Evolutionary conservation across 1,284 basidiomycete genomes (phyloP).

Genomic region (Naganishia sp.): DNA sequence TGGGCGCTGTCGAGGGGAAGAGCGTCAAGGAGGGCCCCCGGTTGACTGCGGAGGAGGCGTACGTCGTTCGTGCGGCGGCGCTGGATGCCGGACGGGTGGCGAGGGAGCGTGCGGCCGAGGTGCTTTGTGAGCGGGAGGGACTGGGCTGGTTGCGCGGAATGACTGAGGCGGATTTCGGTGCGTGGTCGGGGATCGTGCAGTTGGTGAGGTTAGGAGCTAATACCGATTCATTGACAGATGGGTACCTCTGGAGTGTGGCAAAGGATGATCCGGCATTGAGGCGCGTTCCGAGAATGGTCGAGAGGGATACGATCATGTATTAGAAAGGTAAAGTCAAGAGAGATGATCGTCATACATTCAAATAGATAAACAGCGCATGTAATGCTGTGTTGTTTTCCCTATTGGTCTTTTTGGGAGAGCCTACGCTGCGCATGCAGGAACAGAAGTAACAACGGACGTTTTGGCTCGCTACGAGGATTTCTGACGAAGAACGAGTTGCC

Average conservation of each 20-base stretch:
- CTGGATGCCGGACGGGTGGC: conserved; percentile 73
- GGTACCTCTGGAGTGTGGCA: conserved; percentile 30
- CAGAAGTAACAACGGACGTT: too few relatives aligned
- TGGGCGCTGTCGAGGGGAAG: conserved; percentile 36
- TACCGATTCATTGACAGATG: conserved; percentile 10
- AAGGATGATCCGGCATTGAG: conserved; percentile 30
- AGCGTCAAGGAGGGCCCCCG: conserved; percentile 60
- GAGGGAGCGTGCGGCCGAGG: conserved; percentile 56
- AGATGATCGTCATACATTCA: too few relatives aligned
- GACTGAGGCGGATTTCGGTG: conserved; percentile 31
- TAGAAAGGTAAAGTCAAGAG: not conserved
- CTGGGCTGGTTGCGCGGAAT: conserved; percentile 59
- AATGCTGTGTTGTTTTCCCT: too few relatives aligned
- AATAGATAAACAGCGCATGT: too few relatives aligned
- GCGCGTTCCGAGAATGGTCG: conserved; percentile 30
- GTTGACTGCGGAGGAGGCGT: conserved; percentile 65
- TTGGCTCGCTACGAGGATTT: too few relatives aligned
- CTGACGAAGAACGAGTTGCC: too few relatives aligned
- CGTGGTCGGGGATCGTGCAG: not conserved
- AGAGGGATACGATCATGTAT: conserved; percentile 31
- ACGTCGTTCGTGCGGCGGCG: conserved; percentile 73
- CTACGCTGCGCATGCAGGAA: too few relatives aligned
- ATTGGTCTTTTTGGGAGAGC: too few relatives aligned
- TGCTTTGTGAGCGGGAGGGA: conserved; percentile 36
- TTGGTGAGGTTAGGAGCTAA: not conserved